phyloP scores from a whole-genome alignment of 208 protist species.

The Acanthamoeba royreba region DNA sequence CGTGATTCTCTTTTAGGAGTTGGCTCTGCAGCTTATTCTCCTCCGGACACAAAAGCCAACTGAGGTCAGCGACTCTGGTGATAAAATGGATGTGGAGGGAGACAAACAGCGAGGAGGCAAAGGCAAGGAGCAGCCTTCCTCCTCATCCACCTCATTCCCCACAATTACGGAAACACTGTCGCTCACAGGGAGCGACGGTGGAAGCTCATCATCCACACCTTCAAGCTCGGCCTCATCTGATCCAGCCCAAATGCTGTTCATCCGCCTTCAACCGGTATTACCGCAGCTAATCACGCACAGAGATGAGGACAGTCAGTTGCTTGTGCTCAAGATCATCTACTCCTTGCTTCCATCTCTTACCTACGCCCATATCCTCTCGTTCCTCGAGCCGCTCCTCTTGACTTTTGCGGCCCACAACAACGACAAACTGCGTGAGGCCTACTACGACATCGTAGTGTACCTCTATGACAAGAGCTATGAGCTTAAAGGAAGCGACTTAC shows the following conservation, averaged over 20 bases:
- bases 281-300: constrained; percentile 44
- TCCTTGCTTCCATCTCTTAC: not conserved
- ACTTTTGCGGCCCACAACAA: constrained; percentile 42
- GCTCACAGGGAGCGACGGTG: not conserved
- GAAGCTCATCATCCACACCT: not conserved
- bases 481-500: not conserved
- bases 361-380: constrained; percentile 42
- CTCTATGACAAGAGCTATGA: constrained; percentile 58
- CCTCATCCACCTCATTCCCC: not conserved
- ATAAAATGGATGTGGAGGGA: constrained; percentile 12
- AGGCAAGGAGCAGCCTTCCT: not conserved
- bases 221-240: not conserved
- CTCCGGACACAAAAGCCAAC: constrained; percentile 37
- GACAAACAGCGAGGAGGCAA: not conserved
- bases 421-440: constrained; percentile 44
- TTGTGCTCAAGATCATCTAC: constrained; percentile 49
- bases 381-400: constrained; percentile 42
- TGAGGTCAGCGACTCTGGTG: not conserved
- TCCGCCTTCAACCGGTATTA: constrained; percentile 28
- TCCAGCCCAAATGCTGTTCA: constrained; percentile 16
- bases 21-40: constrained; percentile 58
- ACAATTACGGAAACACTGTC: not conserved
- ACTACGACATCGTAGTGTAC: constrained; percentile 72
- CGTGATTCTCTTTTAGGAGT: not conserved
- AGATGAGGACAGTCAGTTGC: constrained; percentile 52